Percentiles rank a stretch among this genome's conserved stretches.
These are phyloP conservation scores for Cyberlindnera subsufficiens DNA, from an alignment of 805 yeast genomes.

Conservation along the genomic window DNA sequence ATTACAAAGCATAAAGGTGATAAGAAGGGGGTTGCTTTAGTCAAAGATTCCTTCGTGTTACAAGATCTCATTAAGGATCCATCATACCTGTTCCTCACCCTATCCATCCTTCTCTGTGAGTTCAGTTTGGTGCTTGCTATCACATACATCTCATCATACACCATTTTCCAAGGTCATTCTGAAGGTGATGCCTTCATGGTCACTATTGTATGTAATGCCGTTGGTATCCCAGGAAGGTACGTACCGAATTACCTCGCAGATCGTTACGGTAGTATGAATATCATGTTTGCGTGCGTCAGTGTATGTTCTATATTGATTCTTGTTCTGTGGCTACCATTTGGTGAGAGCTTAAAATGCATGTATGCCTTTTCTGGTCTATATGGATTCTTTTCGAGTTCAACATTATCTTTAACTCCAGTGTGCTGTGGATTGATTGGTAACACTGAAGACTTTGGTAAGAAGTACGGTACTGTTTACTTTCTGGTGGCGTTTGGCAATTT, in stretches of 20 bases:
- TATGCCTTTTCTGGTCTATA: slow-evolving; percentile 47
- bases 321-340: slow-evolving; percentile 66
- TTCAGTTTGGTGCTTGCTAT: slow-evolving; percentile 33
- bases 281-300: slow-evolving; percentile 30
- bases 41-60: slow-evolving; percentile 7
- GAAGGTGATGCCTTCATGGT: slow-evolving; percentile 36
- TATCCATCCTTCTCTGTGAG: slow-evolving; percentile 9
- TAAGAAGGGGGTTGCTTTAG: neutral
- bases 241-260: slow-evolving; percentile 37
- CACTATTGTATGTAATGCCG: slow-evolving; percentile 36
- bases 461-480: slow-evolving; percentile 63
- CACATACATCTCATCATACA: slow-evolving; percentile 47
- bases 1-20: slow-evolving; percentile 11
- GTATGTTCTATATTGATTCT: slow-evolving; percentile 43
- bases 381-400: slow-evolving; percentile 58
- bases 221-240: slow-evolving; percentile 39
- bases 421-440: slow-evolving; percentile 64
- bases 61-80: slow-evolving; percentile 12
- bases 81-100: slow-evolving; percentile 40
- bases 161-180: slow-evolving; percentile 38
- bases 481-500: slow-evolving; percentile 39
- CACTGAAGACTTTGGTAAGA: slow-evolving; percentile 58
- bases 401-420: slow-evolving; percentile 60
- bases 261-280: slow-evolving; percentile 32
- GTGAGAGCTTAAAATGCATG: slow-evolving; percentile 34